These are phyloP conservation scores for Albatrellus ellisii DNA, from an alignment of 768 basidiomycete genomes.

Conservation along the genomic window DNA sequence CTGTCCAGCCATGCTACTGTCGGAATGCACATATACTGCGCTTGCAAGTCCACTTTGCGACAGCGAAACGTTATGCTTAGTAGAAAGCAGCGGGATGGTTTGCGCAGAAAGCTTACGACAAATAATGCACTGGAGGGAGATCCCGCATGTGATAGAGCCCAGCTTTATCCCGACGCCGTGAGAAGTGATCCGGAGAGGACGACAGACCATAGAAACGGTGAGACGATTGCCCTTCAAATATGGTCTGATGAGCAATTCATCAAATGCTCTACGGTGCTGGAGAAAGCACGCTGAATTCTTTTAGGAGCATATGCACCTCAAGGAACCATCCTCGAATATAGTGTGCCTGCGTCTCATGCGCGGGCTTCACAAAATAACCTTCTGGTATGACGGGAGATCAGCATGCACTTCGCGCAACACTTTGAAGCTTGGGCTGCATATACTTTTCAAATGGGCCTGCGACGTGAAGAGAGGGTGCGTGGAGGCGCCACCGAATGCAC, in stretches of 20 bases:
- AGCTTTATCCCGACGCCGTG: conserved; percentile 42
- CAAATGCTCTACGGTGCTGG: conserved; percentile 42
- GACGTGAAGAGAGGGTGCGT: conserved; percentile 26
- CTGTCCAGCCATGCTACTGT: conserved; percentile 40
- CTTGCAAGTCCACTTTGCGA: conserved; percentile 44
- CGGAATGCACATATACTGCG: conserved; percentile 32
- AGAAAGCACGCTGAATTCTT: conserved; percentile 28
- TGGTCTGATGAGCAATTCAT: conserved; percentile 19
- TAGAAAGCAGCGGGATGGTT: conserved; percentile 34
- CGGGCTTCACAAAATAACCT: conserved; percentile 31
- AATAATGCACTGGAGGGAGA: conserved; percentile 44
- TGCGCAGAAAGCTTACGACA: conserved; percentile 41
- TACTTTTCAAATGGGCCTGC: conserved; percentile 38
- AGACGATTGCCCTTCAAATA: background rate
- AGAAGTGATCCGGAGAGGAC: conserved; percentile 28
- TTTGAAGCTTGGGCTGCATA: conserved; percentile 25
- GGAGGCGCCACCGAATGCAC: conserved; percentile 38
- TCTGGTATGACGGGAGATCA: conserved; percentile 21
- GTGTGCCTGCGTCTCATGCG: conserved; percentile 39
- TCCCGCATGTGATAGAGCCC: conserved; percentile 43
- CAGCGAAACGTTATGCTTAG: conserved; percentile 37
- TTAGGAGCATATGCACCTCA: conserved; percentile 29
- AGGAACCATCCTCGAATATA: conserved; percentile 39
- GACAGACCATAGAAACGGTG: conserved; percentile 32
- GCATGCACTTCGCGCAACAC: conserved; percentile 26